Evolutionary conservation across 306 rosid species (phyloP), one percentile per base, ranked within the genome.

Genomic region (Lupinus albus): DNA sequence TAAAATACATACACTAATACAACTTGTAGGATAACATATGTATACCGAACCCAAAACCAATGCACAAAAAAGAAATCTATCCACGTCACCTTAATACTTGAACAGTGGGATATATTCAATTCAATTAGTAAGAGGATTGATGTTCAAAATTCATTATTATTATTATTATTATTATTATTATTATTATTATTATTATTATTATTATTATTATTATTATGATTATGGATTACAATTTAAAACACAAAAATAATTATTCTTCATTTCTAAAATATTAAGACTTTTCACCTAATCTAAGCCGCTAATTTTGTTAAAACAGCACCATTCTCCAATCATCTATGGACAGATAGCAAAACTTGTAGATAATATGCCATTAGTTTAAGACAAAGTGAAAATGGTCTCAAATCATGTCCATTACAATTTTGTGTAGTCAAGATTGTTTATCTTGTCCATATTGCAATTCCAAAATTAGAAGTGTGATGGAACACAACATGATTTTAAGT

Each of bases 371-470:
- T 54, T 67, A 52, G 36, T 72, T 60, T 63, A 67, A 50, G 53
- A 57, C 36, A 58, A 63, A 55, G 71, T 53, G 32, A 54, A 73
- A 67, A 17, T 58, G 46, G 78, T 58, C 65, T 67, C 20, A 67
- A 71, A 81, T 83, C 84, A 80, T 73, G 79, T 77, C 77, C 75
- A 84, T 75, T 71, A 71, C 80, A 80, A 71, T 81, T 82, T 81
- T 57, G 95, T 81, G 74, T 20, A 83, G 87, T 80, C 94, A 88
- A 82, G 84, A 55, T 72, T 81, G 83, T 58, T 85, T 84, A 80
- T 78, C 88, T 70, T 75, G 47, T 50, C 79, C 66, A 67, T n/a
- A 20, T 60, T 84, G 83, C 16, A 68, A 45, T 76, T 56, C 87
- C 80, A 76, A 64, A 68, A 36, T 56, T 67, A 76, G 96, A 76